Evolutionary conservation across 1,284 basidiomycete species (phyloP), one percentile per base, ranked within the genome.

Genomic region (Tylopilus sp.): DNA sequence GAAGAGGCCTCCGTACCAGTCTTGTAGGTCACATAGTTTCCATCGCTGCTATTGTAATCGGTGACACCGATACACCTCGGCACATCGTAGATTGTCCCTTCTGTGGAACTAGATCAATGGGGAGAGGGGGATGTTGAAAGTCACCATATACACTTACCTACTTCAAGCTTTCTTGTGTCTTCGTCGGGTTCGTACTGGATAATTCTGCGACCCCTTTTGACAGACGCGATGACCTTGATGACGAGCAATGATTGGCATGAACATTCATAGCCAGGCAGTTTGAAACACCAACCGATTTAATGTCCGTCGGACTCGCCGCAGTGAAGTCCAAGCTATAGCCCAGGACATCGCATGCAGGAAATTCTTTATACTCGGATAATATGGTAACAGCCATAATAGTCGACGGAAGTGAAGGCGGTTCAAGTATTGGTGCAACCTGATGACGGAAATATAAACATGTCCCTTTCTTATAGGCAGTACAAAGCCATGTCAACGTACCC

Each of bases 291-390:
- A 50, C 48, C 22, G 52, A 33, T 43, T 53, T 43, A 31, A 53
- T 48, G 22, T 53, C 52, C 32, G n/a, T 24, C n/a, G 52, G 52
- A 36, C 52, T 53, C 6, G 37, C 45, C 19, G 46, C 31, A 28
- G 52, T 53, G 19, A 53, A 53, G 46, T 53, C 52, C 40, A 53
- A 43, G 45, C 40, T 37, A 29, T 49, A 53, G 37, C 52, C 52
- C 26, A 53, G 46, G 19, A 53, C 44, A 24, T 48, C 44, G 17
- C n/a, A 28, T 4, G 52, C 39, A 4, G 52, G 52, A n/a, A 53
- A 48, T 31, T 53, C 52, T 28, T 10, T 43, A 19, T 36, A 43
- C 7, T 43, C 40, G 11, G 47, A 10, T 17, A 44, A 2, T n/a
- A 22, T 44, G 11, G 31, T 25, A 22, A 44, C 17, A 17, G 11